Evolutionary conservation across 306 rosid species (phyloP), one percentile per base, ranked within the genome.

Genomic region (Ziziphus jujuba): DNA sequence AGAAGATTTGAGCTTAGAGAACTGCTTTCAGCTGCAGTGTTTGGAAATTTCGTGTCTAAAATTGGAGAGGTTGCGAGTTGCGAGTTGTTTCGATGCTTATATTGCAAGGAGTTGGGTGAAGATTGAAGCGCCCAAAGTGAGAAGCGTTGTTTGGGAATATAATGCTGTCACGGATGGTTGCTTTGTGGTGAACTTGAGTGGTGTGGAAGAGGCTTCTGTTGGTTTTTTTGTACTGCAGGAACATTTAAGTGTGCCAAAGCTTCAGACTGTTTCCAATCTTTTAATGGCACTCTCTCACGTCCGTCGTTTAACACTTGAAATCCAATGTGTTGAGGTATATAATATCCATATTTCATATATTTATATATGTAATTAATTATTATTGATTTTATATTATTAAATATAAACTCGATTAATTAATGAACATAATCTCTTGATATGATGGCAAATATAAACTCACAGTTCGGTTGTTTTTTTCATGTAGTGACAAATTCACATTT

Each of bases 321-420:
- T 65, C 52, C 77, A 80, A 28, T 82, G 80, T 61, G 33, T 91
- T 56, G 90, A 91, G 93, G 98, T 91, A 83, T 60, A 15, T 13
- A 48, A 14, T 13, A 48, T 48, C 14, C 53, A 13, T 12, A 12
- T 48, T 48, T 48, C 20, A 13, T 48, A 49, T 49, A 48, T 13
- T 48, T 48, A 15, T 6, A 16, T 17, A 4, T 16, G 21, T 49
- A 49, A 15, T 13, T 49, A 3, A 19, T 12, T 40, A 40, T 40
- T 40, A 38, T 40, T 7, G 7, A 7, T 40, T 12, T 40, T 40
- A 6, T 40, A 0, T n/a, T 10, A 10, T 40, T 12, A 40, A 40
- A 40, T 40, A 1, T 9, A 10, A 8, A 40, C 45, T 40, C 45
- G n/a, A n/a, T n/a, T n/a, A n/a, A n/a, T n/a, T n/a, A n/a, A n/a